Base-by-base conservation (phyloP, 192 early-diverging fungal genomes). In the Backusella tarrabulga region DNA sequence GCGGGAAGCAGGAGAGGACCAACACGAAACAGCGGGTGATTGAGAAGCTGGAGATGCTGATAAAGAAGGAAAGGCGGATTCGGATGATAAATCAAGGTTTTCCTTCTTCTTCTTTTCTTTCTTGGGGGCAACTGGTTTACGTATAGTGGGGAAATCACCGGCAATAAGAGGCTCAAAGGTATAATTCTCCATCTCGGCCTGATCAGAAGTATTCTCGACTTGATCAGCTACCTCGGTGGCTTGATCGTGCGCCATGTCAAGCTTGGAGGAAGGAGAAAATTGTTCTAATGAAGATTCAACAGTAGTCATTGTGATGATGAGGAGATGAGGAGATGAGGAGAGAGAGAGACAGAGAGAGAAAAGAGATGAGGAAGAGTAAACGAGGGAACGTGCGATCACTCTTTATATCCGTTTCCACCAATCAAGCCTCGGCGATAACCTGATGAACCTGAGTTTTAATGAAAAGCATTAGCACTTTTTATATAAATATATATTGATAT, bases 1-100 rank as follows among this genome's bases (percentile, higher is more conserved):
- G 34, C 82, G 70, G 21, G 84, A 60, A 70, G 80, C 67, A 80
- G 86, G 83, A 75, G 85, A 77, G 76, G 87, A 72, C 85, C 85
- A 82, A 73, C 71, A 63, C 68, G 87, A 75, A 12, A 77, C 42
- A 29, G 79, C 75, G 56, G 86, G 74, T 63, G 66, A 63, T 29
- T 4, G 21, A 12, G 23, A 26, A 26, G 23, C 26, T 44, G 90
- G 78, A 0, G 87, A 77, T 56, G 86, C 81, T 46, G 92, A 89
- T 19, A 96, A 83, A 50, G 93, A 87, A 4, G 95, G 94, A 81
- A 97, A 96, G 73, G 92, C 88, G 23, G 90, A 90, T 75, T 88
- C 88, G 26, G 85, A 90, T 46, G 80, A 73, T 26, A 93, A 79
- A 78, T 93, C 92, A 14, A 88, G 78, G 3, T 63, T 63, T 14